A percentile compares a stretch with the other conserved stretches of the same genome.
These are phyloP conservation scores for Dendrocalamus sinicus DNA, from an alignment of 176 grass and related monocot species.

Conservation along the genomic window DNA sequence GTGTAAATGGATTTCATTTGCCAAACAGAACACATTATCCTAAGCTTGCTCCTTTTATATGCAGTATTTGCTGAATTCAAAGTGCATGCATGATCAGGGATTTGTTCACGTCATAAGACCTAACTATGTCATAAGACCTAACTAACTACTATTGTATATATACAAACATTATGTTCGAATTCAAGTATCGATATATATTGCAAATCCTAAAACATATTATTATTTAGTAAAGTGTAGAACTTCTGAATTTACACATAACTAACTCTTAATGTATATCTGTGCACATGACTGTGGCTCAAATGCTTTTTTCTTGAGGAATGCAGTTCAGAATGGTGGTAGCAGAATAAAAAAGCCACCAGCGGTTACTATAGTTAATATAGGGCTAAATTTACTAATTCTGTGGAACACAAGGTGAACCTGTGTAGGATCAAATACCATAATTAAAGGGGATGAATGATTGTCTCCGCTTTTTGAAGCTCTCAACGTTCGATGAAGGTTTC, in stretches of 20 bases:
- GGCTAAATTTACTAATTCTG: not conserved
- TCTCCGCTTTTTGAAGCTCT: too few relatives aligned
- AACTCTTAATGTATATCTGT: not conserved
- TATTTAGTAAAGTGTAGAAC: not conserved
- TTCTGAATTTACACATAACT: not conserved
- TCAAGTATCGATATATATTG: not conserved
- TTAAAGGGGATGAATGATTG: too few relatives aligned
- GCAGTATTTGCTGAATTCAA: not conserved
- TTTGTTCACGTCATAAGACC: not conserved
- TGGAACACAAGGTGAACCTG: not conserved
- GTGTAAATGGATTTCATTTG: not conserved
- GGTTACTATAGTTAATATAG: not conserved
- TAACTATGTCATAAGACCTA: not conserved
- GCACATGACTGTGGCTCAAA: not conserved
- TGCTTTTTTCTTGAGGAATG: not conserved
- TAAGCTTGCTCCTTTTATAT: not conserved
- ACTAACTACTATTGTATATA: not conserved
- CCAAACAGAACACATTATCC: not conserved
- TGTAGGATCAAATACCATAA: too few relatives aligned
- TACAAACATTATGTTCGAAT: not conserved
- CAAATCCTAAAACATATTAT: not conserved
- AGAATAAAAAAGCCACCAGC: not conserved
- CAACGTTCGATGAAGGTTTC: too few relatives aligned
- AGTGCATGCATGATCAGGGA: not conserved
- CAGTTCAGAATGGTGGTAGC: not conserved